Evolutionary conservation across 140 eudicot genomes (phyloP).

Genomic region (Stevia rebaudiana): DNA sequence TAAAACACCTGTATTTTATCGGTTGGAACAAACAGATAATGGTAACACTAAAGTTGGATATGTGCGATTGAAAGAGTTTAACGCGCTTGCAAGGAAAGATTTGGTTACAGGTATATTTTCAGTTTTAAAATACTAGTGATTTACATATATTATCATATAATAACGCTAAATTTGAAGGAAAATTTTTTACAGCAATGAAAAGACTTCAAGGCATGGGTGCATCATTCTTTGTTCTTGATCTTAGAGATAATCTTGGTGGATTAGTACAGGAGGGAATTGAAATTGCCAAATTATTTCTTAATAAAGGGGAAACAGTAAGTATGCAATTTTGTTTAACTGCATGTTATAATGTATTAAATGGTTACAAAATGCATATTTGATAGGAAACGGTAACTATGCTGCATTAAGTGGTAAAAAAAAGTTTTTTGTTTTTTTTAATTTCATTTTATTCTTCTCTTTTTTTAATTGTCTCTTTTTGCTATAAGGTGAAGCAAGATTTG

Average conservation of each 20-base stretch:
- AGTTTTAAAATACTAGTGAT: not conserved
- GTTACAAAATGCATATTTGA: not conserved
- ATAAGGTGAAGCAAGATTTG: not conserved
- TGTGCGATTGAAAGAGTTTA: conserved; percentile 88
- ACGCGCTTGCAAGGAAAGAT: conserved; percentile 91
- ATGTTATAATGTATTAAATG: not conserved
- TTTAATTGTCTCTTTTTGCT: not conserved
- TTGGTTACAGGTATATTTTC: conserved; percentile 62
- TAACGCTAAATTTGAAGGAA: not conserved
- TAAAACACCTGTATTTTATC: conserved; percentile 82
- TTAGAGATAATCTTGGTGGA: conserved; percentile 94
- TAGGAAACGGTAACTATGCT: not conserved
- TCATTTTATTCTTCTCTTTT: too few relatives aligned
- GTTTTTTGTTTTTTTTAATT: not conserved
- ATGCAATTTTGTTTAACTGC: not conserved
- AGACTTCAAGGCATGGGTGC: conserved; percentile 91
- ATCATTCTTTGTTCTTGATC: conserved; percentile 73
- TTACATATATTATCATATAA: not conserved
- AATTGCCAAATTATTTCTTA: conserved; percentile 78
- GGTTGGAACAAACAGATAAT: conserved; percentile 67
- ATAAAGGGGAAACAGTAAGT: conserved; percentile 69
- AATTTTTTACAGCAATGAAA: conserved; percentile 66
- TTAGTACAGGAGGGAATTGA: conserved; percentile 95
- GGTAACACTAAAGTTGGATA: conserved; percentile 66
- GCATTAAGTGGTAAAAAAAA: not conserved